Evolutionary conservation across 106 monocot species (phyloP), one percentile per base, ranked within the genome.

Genomic region (Acorus gramineus): DNA sequence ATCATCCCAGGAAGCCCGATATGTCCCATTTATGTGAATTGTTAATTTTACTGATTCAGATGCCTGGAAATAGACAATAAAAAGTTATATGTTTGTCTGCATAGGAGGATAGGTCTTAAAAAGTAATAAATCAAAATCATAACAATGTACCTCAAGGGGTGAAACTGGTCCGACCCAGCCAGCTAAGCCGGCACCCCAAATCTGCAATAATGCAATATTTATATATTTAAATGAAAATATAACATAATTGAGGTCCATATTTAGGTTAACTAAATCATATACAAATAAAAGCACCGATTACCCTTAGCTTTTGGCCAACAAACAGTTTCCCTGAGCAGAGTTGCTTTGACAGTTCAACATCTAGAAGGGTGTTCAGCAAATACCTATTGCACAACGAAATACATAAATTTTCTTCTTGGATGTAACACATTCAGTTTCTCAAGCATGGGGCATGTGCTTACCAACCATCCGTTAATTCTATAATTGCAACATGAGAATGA

Each of bases 391-490:
- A 28, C 28, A 28, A 28, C 28, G 28, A 28, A 28, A 28, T 28
- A 28, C 28, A 28, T 28, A 28, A 28, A 28, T 28, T 28, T 28
- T 28, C 28, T 28, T 28, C 28, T 28, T 28, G 28, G 28, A 28
- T 28, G 28, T 28, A 28, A 28, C 28, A 28, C 28, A 28, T 28
- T 28, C 28, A 28, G 28, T 28, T 28, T 28, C 28, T 28, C 28
- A 28, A 28, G 53, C 3, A 14, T 28, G 44, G 64, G 48, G 4
- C 71, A 52, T 56, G 43, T 48, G 65, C 76, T 63, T 78, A 95
- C 95, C 95, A 95, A 48, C 95, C 95, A 81, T 95, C 95, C 74
- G 90, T 95, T 53, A 95, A 60, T 77, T 84, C 86, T 69, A 95
- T 80, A 76, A 72, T 84, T 11, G 69, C 11, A 68, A 44, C 46